Evolutionary conservation across 805 yeast genomes (phyloP).

Genomic region (Cyberlindnera sargentensis): DNA sequence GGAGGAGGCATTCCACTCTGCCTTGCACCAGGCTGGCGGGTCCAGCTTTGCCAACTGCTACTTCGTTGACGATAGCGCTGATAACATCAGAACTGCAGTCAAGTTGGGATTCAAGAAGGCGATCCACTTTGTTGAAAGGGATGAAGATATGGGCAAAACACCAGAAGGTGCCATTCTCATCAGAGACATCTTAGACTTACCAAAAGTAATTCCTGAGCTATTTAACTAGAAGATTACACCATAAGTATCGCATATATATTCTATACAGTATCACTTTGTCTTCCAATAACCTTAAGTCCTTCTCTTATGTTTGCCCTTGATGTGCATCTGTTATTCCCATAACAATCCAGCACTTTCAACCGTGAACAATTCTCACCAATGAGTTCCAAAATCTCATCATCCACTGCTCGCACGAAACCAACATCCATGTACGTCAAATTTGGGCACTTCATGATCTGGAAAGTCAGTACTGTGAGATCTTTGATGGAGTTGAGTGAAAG

Average conservation of each 20-base stretch:
- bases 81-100: conserved; percentile 70
- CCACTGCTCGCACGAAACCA: conserved; percentile 75
- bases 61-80: conserved; percentile 83
- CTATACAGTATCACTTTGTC: conserved; percentile 52
- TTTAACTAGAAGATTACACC: conserved; percentile 5
- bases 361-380: conserved; percentile 54
- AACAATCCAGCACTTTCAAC: conserved; percentile 65
- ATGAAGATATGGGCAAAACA: conserved; percentile 36
- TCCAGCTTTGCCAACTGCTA: conserved; percentile 43
- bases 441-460: conserved; percentile 46
- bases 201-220: conserved; percentile 19
- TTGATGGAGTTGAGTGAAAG: conserved; percentile 71
- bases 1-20: conserved; percentile 54
- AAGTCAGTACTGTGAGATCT: conserved; percentile 42
- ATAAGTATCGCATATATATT: background rate
- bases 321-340: conserved; percentile 70
- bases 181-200: conserved; percentile 49
- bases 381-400: conserved; percentile 56
- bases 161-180: conserved; percentile 45
- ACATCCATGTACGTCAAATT: conserved; percentile 61
- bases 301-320: conserved; percentile 42
- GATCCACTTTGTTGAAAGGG: conserved; percentile 70
- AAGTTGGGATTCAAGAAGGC: conserved; percentile 66
- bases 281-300: conserved; percentile 61
- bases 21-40: conserved; percentile 59